phyloP scores from a whole-genome alignment of 345 rosid genomes.

The Kernera saxatilis region DNA sequence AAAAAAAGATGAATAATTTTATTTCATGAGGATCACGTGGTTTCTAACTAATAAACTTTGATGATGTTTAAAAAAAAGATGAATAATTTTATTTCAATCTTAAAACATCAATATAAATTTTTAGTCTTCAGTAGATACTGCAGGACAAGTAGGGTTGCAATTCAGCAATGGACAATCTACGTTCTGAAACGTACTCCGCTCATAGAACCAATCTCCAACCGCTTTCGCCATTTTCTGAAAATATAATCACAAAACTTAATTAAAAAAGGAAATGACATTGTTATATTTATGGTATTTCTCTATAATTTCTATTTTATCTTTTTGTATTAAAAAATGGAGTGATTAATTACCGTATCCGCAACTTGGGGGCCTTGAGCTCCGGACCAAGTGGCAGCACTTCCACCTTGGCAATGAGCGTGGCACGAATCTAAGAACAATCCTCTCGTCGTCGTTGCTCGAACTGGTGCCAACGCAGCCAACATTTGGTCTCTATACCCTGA shows the following conservation, averaged over 20 bases:
- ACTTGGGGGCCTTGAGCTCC: slow-evolving; percentile 52
- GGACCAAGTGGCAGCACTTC: slow-evolving; percentile 62
- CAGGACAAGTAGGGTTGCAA: slow-evolving; percentile 83
- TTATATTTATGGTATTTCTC: not conserved
- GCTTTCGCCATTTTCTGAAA: slow-evolving; percentile 78
- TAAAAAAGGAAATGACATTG: no score
- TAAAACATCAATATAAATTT: not conserved
- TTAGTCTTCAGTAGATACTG: slow-evolving; percentile 30
- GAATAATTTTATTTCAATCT: not conserved
- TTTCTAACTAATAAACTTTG: no score
- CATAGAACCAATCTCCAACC: slow-evolving; percentile 82
- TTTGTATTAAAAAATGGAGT: not conserved
- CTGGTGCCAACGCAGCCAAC: slow-evolving; percentile 45
- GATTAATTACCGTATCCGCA: slow-evolving; percentile 39
- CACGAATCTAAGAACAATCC: slow-evolving; percentile 86
- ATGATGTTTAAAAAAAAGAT: no score
- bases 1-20: no score
- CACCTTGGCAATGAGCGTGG: slow-evolving; percentile 83
- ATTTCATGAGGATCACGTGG: no score
- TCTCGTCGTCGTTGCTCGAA: slow-evolving; percentile 35
- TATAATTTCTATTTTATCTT: not conserved
- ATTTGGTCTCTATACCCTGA: slow-evolving; percentile 65
- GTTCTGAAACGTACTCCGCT: slow-evolving; percentile 48
- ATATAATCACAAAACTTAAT: not conserved
- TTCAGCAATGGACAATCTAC: slow-evolving; percentile 70